phyloP scores from a whole-genome alignment of 306 rosid species.

The Rubus parviflorus region DNA sequence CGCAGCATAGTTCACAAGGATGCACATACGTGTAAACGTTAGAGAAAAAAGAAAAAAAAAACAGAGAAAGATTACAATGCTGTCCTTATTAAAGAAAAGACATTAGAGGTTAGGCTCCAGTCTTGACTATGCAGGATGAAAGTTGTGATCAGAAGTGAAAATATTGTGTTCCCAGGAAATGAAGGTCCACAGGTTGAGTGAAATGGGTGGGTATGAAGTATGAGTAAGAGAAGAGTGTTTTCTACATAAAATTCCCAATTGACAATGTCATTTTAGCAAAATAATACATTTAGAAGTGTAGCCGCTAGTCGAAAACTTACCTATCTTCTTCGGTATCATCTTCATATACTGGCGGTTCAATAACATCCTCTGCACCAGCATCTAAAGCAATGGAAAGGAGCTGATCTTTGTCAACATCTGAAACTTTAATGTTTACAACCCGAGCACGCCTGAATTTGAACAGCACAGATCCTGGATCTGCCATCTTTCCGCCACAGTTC shows the following conservation, averaged over 20 bases:
- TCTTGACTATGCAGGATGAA: background rate
- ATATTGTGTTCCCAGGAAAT: background rate
- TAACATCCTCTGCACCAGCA: conserved; percentile 92
- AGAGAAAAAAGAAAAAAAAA: no score
- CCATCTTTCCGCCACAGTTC: conserved; percentile 97
- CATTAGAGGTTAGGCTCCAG: background rate
- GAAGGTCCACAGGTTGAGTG: background rate
- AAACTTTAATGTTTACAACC: conserved; percentile 65
- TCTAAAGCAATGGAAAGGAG: conserved; percentile 74
- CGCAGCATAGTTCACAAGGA: no score
- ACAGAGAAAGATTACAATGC: no score
- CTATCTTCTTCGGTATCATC: conserved; percentile 81
- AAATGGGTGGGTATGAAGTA: background rate
- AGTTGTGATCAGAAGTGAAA: background rate
- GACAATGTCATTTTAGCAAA: background rate
- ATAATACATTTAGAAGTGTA: background rate
- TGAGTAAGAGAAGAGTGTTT: background rate
- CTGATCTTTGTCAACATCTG: conserved; percentile 74
- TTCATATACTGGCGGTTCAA: conserved; percentile 76
- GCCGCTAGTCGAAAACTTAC: conserved; percentile 33
- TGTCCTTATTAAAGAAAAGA: no score
- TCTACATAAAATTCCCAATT: background rate
- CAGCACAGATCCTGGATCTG: conserved; percentile 83
- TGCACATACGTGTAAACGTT: background rate
- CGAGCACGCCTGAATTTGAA: conserved; percentile 86